Evolutionary conservation across 2,329 filamentous ascomycete genomes (phyloP), one percentile per base, ranked within the genome.

Genomic region (Alternaria arbusti): DNA sequence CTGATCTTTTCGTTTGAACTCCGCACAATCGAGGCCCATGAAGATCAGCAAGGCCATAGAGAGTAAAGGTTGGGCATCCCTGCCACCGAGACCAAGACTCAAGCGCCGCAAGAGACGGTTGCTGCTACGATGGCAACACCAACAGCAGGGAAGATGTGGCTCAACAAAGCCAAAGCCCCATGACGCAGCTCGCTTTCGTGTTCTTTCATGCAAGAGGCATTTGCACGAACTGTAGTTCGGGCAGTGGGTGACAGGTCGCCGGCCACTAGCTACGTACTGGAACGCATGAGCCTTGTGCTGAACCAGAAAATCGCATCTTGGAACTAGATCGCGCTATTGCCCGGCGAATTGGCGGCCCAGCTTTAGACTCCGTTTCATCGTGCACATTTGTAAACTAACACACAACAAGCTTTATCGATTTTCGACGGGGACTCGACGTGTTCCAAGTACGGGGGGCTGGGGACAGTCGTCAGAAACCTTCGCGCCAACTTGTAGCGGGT

Each of bases 341-440:
- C 32, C 28, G n/a, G 20, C 50, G 54, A 58, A 61, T 64, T 54
- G 61, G 64, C 55, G 60, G 61, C 52, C 58, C 59, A 64, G 56
- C 54, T 44, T 55, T 57, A 49, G 54, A 54, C 54, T 64, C 54
- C 61, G 70, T 73, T 72, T 72, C 71, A 60, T 55, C 61, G 64
- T 59, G 64, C 54, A 50, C 45, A 50, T 57, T 36, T 66, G 59
- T 66, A 64, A 51, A 67, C 69, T 67, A 73, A 64, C 64, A 54
- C 44, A 68, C 26, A 70, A 71, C 69, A 74, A 74, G 72, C 70
- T 73, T 74, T 74, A 74, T 74, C 59, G 70, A 73, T 71, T 74
- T 28, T 68, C 57, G 60, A 63, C 44, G 59, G 65, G 51, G 60
- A 62, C 50, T 52, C 63, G 57, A 60, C 51, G 12, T 50, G 54